Percentiles rank a stretch among this genome's conserved stretches.
These are phyloP conservation scores for Silene vulgaris DNA, from an alignment of 179 eudicot species.

Conservation along the genomic window DNA sequence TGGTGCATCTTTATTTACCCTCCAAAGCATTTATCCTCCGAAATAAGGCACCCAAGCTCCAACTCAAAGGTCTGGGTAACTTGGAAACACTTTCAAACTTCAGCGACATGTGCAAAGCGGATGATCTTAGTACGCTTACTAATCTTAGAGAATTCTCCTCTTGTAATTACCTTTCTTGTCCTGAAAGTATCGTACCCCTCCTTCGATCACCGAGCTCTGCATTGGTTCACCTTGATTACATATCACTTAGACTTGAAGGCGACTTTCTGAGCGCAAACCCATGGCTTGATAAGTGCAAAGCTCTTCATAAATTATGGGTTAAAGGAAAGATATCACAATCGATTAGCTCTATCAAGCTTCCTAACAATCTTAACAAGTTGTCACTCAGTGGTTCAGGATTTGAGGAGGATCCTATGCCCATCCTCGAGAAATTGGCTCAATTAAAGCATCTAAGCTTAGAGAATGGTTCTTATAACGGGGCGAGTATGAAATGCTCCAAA, in stretches of 20 bases:
- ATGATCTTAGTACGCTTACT: constrained; percentile 7
- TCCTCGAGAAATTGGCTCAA: constrained; percentile 12
- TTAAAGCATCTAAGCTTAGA: constrained; percentile 25
- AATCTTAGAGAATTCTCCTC: constrained; percentile 20
- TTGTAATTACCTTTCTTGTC: constrained; percentile 5
- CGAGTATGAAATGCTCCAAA: constrained; percentile 9
- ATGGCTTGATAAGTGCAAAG: background rate
- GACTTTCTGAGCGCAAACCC: background rate
- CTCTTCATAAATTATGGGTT: constrained; percentile 23
- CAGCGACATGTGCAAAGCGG: constrained; percentile 14
- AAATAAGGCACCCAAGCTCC: constrained; percentile 3
- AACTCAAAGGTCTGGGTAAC: constrained; percentile 3
- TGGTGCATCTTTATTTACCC: constrained; percentile 31
- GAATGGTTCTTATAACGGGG: constrained; percentile 17
- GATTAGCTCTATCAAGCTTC: background rate
- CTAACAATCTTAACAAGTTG: background rate
- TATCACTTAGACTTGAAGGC: constrained; percentile 16
- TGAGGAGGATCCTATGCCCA: constrained; percentile 22
- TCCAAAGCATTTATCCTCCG: constrained; percentile 10
- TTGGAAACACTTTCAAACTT: constrained; percentile 29
- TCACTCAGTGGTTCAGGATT: constrained; percentile 9
- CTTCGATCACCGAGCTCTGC: background rate
- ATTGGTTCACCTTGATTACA: constrained; percentile 15
- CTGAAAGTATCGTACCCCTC: background rate
- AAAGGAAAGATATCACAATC: constrained; percentile 6